These are phyloP conservation scores for Epichloe elymi DNA, from an alignment of 2,329 filamentous ascomycete genomes.

Conservation along the genomic window DNA sequence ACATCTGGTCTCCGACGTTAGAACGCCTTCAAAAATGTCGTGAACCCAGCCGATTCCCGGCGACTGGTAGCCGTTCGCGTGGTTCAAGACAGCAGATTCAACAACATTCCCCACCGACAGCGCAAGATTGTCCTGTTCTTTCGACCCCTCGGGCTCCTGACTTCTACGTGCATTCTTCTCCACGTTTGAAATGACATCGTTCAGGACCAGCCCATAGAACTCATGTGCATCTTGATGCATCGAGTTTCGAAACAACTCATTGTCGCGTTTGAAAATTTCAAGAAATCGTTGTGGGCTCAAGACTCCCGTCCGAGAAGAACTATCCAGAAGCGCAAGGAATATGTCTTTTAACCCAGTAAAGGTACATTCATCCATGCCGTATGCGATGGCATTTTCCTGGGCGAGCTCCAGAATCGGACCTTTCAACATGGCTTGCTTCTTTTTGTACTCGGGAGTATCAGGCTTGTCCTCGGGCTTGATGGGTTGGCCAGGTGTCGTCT, in stretches of 20 bases:
- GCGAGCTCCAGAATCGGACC: constrained; percentile 79
- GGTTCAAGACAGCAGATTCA: constrained; percentile 20
- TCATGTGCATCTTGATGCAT: constrained; percentile 99
- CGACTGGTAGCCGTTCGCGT: constrained; percentile 34
- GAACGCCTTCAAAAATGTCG: constrained; percentile 85
- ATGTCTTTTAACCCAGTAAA: constrained; percentile 95
- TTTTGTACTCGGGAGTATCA: constrained; percentile 93
- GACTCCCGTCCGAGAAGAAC: constrained; percentile 71
- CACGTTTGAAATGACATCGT: constrained; percentile 88
- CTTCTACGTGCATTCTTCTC: constrained; percentile 68
- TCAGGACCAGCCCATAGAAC: constrained; percentile 88
- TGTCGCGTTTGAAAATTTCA: constrained; percentile 84
- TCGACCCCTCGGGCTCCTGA: constrained; percentile 33
- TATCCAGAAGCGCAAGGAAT: constrained; percentile 78
- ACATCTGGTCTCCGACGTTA: constrained; percentile 94
- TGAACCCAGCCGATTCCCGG: constrained; percentile 81
- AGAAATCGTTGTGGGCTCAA: constrained; percentile 86
- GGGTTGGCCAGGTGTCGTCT: constrained; percentile 39
- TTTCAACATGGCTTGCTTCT: constrained; percentile 82
- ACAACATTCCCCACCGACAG: constrained; percentile 34
- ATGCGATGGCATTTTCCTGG: constrained; percentile 64
- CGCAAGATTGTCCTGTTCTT: constrained; percentile 29
- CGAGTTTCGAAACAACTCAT: constrained; percentile 92
- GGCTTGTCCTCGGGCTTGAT: constrained; percentile 79
- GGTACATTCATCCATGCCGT: constrained; percentile 88